phyloP scores from a whole-genome alignment of 352 stramenopile species.

The Pythium aquatile region DNA sequence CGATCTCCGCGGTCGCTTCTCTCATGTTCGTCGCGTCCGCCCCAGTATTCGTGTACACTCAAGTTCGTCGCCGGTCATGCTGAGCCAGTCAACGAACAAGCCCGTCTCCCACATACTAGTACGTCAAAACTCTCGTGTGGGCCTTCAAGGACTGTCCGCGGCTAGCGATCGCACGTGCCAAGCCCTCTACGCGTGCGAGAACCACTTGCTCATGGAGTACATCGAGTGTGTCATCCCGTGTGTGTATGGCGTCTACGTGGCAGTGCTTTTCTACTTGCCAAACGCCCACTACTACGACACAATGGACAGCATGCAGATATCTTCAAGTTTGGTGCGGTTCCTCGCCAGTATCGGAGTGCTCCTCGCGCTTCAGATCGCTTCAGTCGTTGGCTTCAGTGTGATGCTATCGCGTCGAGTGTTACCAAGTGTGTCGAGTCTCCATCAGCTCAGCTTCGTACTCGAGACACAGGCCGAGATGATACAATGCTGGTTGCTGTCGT shows the following conservation, averaged over 20 bases:
- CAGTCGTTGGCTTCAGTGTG: neutral
- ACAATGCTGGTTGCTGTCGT: neutral
- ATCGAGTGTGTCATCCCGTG: neutral
- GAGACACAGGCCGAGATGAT: slow-evolving; percentile 7
- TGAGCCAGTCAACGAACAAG: no score
- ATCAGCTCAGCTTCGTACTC: neutral
- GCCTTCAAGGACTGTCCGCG: no score
- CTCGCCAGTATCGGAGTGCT: neutral
- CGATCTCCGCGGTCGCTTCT: neutral
- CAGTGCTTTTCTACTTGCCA: neutral
- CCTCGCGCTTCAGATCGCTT: neutral
- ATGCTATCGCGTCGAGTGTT: neutral
- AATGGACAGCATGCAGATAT: neutral
- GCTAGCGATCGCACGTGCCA: neutral
- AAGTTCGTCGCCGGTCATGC: neutral
- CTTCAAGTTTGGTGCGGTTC: neutral
- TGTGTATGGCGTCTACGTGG: neutral
- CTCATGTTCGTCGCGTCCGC: no score
- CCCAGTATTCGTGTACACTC: no score
- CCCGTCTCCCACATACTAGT: no score
- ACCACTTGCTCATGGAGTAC: neutral
- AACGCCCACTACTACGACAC: neutral
- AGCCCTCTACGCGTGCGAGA: neutral
- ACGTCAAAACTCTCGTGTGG: no score
- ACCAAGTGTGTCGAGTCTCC: neutral